These are phyloP conservation scores for Viridothelium virens DNA, from an alignment of 495 filamentous ascomycete species.

Conservation along the genomic window DNA sequence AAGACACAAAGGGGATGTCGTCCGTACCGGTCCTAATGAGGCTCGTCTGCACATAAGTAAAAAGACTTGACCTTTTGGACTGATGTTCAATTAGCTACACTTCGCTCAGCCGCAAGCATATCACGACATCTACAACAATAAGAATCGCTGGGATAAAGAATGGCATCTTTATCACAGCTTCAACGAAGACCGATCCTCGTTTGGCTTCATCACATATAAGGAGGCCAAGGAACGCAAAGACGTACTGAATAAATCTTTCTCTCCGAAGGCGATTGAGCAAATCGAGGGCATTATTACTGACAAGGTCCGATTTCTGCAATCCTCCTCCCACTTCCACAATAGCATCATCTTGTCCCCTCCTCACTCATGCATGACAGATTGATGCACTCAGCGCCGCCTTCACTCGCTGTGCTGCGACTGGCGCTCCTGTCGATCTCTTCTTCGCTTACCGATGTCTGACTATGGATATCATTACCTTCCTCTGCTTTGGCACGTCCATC, in stretches of 20 bases:
- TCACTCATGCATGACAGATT: constrained; percentile 7
- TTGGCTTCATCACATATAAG: constrained; percentile 31
- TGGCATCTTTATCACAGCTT: constrained; percentile 32
- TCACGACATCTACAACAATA: constrained; percentile 35
- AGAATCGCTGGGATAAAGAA: constrained; percentile 37
- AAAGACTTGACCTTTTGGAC: neutral
- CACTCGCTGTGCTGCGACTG: constrained; percentile 13
- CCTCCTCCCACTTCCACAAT: neutral
- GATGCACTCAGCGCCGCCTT: constrained; percentile 29
- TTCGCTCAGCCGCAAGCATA: constrained; percentile 38
- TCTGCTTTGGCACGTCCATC: constrained; percentile 35
- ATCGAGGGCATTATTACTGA: constrained; percentile 33
- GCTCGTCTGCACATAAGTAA: constrained; percentile 16
- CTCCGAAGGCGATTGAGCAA: constrained; percentile 29
- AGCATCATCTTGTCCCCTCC: neutral
- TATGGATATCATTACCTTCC: constrained; percentile 37
- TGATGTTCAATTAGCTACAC: constrained; percentile 32
- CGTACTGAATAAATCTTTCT: constrained; percentile 36
- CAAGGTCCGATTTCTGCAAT: constrained; percentile 26
- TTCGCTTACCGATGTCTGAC: constrained; percentile 36
- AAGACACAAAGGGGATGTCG: constrained; percentile 24
- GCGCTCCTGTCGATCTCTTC: constrained; percentile 27
- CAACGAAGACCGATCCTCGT: constrained; percentile 33
- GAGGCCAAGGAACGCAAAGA: constrained; percentile 36
- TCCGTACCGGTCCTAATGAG: constrained; percentile 31